A percentile compares a stretch with the other conserved stretches of the same genome.
Evolutionary conservation across 306 rosid species (phyloP).

Genomic region (Benincasa hispida): DNA sequence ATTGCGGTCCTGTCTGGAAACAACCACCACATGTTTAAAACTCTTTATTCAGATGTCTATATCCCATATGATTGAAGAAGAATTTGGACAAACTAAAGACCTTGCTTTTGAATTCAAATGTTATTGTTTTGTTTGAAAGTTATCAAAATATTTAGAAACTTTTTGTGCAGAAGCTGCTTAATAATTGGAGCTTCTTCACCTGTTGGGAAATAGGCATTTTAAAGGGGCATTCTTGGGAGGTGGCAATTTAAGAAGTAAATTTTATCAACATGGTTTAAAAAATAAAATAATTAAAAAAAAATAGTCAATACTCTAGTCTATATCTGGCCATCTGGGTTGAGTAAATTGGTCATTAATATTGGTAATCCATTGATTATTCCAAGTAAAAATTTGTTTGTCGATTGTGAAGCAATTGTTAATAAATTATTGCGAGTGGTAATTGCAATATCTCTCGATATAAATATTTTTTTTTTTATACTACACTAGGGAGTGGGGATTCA

Average conservation of each 20-base stretch:
- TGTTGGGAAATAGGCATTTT: background rate
- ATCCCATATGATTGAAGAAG: background rate
- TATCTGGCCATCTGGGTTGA: background rate
- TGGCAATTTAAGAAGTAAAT: background rate
- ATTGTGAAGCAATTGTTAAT: background rate
- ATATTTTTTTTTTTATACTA: too few relatives aligned
- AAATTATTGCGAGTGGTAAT: too few relatives aligned
- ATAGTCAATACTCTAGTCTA: background rate
- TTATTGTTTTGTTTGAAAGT: background rate
- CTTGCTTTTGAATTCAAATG: background rate
- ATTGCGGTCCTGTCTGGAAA: background rate
- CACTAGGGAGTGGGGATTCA: too few relatives aligned
- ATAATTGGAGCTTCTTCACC: background rate
- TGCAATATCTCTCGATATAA: too few relatives aligned
- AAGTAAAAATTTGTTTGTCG: background rate
- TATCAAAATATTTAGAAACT: background rate
- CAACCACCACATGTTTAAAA: conserved; percentile 4
- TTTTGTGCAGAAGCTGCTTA: background rate
- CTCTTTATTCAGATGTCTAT: background rate
- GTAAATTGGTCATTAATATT: background rate
- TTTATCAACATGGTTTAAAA: background rate
- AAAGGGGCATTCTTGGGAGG: background rate
- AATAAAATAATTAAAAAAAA: background rate
- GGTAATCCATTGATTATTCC: background rate
- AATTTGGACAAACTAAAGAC: background rate